phyloP scores from a whole-genome alignment of 2,329 filamentous ascomycete species.

The Penicillium sp. region DNA sequence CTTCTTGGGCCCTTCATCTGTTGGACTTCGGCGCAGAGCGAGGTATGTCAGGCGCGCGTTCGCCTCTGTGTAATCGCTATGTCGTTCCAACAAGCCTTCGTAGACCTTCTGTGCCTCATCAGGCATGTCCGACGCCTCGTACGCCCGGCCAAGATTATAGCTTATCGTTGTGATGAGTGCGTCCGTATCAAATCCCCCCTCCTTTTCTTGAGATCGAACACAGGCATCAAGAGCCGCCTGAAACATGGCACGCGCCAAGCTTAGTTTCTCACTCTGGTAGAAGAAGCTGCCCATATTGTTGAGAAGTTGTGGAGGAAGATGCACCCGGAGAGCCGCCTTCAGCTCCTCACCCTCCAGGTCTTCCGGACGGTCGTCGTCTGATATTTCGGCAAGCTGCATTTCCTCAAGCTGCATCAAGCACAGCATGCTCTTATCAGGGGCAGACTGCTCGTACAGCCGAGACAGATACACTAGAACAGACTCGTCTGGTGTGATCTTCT shows the following conservation, averaged over 20 bases:
- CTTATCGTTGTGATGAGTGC: slow-evolving; percentile 94
- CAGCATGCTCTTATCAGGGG: slow-evolving; percentile 87
- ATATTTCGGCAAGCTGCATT: slow-evolving; percentile 80
- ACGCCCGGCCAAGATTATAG: slow-evolving; percentile 93
- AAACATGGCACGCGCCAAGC: slow-evolving; percentile 82
- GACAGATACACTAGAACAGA: slow-evolving; percentile 91
- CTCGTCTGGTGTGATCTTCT: slow-evolving; percentile 77
- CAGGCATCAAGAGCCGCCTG: slow-evolving; percentile 90
- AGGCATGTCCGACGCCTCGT: slow-evolving; percentile 79
- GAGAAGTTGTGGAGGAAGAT: slow-evolving; percentile 84
- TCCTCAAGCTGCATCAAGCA: slow-evolving; percentile 92
- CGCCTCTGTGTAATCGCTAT: slow-evolving; percentile 91
- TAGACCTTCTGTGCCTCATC: slow-evolving; percentile 90
- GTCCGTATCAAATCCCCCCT: slow-evolving; percentile 80
- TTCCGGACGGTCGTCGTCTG: slow-evolving; percentile 69
- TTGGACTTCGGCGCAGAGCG: slow-evolving; percentile 77
- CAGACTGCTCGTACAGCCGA: slow-evolving; percentile 82
- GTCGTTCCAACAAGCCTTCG: slow-evolving; percentile 80
- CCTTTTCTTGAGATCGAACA: slow-evolving; percentile 76
- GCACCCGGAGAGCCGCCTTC: slow-evolving; percentile 69
- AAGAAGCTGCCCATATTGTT: slow-evolving; percentile 99
- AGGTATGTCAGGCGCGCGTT: slow-evolving; percentile 89
- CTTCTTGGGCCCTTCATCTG: slow-evolving; percentile 83
- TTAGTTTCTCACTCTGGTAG: slow-evolving; percentile 82
- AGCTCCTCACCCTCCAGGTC: slow-evolving; percentile 64